A percentile compares a stretch with the other conserved stretches of the same genome.
Evolutionary conservation across 2,329 filamentous ascomycete genomes (phyloP).

Genomic region (Alternaria sp.): DNA sequence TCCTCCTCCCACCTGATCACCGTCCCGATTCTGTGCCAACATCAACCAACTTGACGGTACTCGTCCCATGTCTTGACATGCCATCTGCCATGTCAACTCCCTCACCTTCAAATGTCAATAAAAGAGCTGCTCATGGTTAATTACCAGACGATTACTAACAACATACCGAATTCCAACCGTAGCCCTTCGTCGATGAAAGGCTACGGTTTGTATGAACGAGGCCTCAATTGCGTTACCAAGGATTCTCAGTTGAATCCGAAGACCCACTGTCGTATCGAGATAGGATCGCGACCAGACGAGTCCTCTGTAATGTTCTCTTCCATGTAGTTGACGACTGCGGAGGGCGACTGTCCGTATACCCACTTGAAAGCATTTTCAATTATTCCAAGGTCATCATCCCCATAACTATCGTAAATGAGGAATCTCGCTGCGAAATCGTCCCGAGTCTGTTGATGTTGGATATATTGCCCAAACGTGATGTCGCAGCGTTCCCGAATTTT

Average conservation of each 20-base stretch:
- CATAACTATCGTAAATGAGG: not conserved
- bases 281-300: not conserved
- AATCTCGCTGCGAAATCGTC: not conserved
- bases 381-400: not conserved
- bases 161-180: not conserved
- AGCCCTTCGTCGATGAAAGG: not conserved
- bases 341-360: conserved; percentile 1
- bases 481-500: not conserved
- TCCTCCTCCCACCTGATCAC: not conserved
- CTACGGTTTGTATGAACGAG: not conserved
- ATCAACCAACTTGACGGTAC: too few relatives aligned
- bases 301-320: not conserved
- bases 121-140: not conserved
- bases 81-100: not conserved
- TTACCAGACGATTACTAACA: not conserved
- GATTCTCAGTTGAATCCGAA: not conserved
- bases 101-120: not conserved
- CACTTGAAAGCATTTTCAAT: not conserved
- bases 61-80: not conserved
- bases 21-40: not conserved
- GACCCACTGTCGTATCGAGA: conserved; percentile 3
- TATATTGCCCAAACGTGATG: not conserved
- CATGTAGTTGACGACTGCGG: not conserved
- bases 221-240: not conserved
- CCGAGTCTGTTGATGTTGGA: not conserved